These are phyloP conservation scores for Orychophragmus violaceus DNA, from an alignment of 345 rosid species.

Conservation along the genomic window DNA sequence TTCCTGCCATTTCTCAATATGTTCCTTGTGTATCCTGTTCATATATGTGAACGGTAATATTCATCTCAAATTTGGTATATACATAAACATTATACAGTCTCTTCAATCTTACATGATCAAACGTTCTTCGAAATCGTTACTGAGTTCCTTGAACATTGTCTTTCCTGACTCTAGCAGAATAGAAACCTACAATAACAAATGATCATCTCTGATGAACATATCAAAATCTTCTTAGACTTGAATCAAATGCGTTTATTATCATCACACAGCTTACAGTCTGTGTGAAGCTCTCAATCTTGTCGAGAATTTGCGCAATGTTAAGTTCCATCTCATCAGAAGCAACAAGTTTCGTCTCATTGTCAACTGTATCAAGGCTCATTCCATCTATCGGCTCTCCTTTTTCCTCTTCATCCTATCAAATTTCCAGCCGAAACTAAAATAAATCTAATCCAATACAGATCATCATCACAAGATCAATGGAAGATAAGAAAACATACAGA, in stretches of 20 bases:
- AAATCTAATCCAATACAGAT: neutral
- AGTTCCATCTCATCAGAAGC: conserved; percentile 85
- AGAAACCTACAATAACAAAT: conserved; percentile 47
- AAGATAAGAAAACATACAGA: conserved; percentile 38
- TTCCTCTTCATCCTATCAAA: conserved; percentile 45
- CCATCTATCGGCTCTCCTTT: conserved; percentile 37
- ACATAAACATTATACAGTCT: neutral
- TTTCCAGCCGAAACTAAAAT: neutral
- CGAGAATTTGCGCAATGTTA: conserved; percentile 48
- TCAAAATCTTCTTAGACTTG: neutral
- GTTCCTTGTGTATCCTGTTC: conserved; percentile 72
- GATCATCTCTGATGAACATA: neutral
- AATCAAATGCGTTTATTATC: neutral
- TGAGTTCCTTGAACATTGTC: conserved; percentile 69
- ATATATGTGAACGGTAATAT: neutral
- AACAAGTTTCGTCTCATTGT: conserved; percentile 39
- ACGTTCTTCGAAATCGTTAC: conserved; percentile 69
- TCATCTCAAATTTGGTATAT: neutral
- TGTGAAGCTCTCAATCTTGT: conserved; percentile 76
- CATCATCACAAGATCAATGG: neutral
- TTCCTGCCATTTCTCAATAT: conserved; percentile 80
- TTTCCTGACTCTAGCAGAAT: conserved; percentile 75
- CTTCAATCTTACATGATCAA: conserved; percentile 48
- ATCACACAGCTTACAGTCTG: conserved; percentile 44
- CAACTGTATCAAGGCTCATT: conserved; percentile 32